A percentile compares a stretch with the other conserved stretches of the same genome.
These are phyloP conservation scores for Hylodesmum podocarpum DNA, from an alignment of 306 rosid species.

Conservation along the genomic window DNA sequence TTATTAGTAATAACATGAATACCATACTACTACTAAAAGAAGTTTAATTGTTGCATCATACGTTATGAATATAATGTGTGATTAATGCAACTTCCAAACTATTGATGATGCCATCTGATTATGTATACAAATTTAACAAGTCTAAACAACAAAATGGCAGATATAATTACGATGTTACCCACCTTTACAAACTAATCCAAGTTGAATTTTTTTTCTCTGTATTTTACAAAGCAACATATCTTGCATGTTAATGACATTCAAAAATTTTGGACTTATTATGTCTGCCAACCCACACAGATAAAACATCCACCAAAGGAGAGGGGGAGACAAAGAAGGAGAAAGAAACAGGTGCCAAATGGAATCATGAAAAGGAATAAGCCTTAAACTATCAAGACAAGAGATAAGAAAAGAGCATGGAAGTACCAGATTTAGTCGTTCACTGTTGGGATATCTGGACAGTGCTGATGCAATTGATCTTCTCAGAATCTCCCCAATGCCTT, in stretches of 20 bases:
- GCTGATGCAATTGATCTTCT: slow-evolving; percentile 81
- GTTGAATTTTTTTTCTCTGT: not conserved
- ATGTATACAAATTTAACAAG: not conserved
- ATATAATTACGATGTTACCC: not conserved
- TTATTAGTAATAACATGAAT: slow-evolving; percentile 4
- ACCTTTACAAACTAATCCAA: slow-evolving; percentile 17
- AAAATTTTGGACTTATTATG: not conserved
- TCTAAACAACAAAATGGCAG: not conserved
- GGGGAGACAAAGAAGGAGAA: not conserved
- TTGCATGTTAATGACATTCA: slow-evolving; percentile 7
- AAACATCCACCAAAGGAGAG: not conserved
- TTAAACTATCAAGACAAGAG: slow-evolving; percentile 6
- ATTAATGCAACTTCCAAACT: not conserved
- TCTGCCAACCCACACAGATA: slow-evolving; percentile 1
- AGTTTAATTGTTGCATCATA: not conserved
- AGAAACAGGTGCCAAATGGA: not conserved
- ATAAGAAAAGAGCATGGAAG: slow-evolving; percentile 25
- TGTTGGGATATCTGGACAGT: slow-evolving; percentile 72
- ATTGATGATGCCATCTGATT: slow-evolving; percentile 6
- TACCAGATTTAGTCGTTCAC: slow-evolving; percentile 85
- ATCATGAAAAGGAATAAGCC: slow-evolving; percentile 16
- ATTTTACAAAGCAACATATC: slow-evolving; percentile 12
- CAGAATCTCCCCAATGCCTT: slow-evolving; percentile 92
- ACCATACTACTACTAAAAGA: not conserved
- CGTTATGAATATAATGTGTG: not conserved